Conservation (phyloP, 2,329 filamentous ascomycete genomes). For the Beauveria varroae region DNA sequence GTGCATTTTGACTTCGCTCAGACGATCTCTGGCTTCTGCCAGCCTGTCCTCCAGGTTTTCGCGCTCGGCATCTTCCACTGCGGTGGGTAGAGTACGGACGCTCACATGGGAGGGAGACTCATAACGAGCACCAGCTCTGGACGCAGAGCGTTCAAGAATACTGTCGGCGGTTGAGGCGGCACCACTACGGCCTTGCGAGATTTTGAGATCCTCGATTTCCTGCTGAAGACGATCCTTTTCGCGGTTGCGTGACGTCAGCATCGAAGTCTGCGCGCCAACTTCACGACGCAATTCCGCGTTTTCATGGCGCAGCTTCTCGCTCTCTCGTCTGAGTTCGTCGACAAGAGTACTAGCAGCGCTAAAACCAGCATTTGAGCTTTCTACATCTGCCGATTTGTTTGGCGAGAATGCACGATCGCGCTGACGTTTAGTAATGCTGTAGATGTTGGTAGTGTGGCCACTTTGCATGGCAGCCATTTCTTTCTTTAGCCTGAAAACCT, state of each 20-base stretch:
- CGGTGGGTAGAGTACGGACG: constrained; percentile 56
- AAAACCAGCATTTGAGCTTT: constrained; percentile 43
- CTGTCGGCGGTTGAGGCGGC: constrained; percentile 70
- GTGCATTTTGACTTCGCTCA: constrained; percentile 78
- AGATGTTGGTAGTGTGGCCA: constrained; percentile 56
- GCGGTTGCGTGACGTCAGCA: constrained; percentile 91
- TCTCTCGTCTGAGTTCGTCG: constrained; percentile 64
- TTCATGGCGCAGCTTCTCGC: constrained; percentile 76
- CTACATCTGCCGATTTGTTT: constrained; percentile 38
- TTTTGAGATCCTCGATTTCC: constrained; percentile 94
- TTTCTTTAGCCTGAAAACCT: constrained; percentile 66
- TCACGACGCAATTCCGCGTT: constrained; percentile 88
- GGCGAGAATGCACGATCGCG: constrained; percentile 39
- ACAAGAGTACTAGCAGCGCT: constrained; percentile 60
- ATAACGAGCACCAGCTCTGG: constrained; percentile 57
- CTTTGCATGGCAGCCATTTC: constrained; percentile 36
- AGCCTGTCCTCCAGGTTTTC: constrained; percentile 82
- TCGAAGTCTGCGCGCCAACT: constrained; percentile 91
- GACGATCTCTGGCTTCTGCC: constrained; percentile 74
- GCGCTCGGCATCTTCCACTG: constrained; percentile 65
- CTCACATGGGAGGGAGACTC: constrained; percentile 69
- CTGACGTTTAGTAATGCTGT: constrained; percentile 53
- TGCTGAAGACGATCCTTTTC: constrained; percentile 94
- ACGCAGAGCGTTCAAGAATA: constrained; percentile 89
- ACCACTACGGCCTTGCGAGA: constrained; percentile 68